These are phyloP conservation scores for Pestalotiopsis sp. DNA, from an alignment of 2,329 filamentous ascomycete genomes.

Conservation along the genomic window DNA sequence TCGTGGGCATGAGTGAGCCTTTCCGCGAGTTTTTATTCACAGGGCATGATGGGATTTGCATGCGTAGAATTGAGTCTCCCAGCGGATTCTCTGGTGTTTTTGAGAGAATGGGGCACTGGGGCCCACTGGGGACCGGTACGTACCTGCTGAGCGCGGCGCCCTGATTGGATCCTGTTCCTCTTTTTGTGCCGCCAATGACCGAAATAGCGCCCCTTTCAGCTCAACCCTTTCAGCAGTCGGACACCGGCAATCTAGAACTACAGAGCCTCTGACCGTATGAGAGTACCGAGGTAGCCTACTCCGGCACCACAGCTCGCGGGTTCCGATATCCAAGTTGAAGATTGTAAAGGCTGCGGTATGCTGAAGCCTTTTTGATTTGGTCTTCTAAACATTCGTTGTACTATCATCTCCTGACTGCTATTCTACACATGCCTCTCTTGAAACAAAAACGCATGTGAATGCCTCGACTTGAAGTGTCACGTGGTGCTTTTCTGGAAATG, in stretches of 20 bases:
- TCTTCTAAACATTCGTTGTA: background rate
- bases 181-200: constrained; percentile 9
- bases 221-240: background rate
- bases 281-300: background rate
- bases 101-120: background rate
- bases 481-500: background rate
- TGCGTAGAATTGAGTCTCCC: constrained; percentile 20
- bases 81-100: constrained; percentile 12
- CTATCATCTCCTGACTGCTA: background rate
- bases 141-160: background rate
- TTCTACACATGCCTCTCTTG: background rate
- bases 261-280: background rate
- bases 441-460: background rate
- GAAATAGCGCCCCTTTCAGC: background rate
- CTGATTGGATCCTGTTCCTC: background rate
- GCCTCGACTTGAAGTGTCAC: background rate
- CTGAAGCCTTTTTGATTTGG: too few species aligned
- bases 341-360: background rate
- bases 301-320: background rate
- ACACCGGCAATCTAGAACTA: background rate
- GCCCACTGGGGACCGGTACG: background rate
- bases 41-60: constrained; percentile 19
- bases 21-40: constrained; percentile 14
- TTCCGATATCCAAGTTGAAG: background rate
- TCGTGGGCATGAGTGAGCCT: background rate